Base-by-base conservation (phyloP, 2,329 filamentous ascomycete genomes). In the Penicillium sp. region DNA sequence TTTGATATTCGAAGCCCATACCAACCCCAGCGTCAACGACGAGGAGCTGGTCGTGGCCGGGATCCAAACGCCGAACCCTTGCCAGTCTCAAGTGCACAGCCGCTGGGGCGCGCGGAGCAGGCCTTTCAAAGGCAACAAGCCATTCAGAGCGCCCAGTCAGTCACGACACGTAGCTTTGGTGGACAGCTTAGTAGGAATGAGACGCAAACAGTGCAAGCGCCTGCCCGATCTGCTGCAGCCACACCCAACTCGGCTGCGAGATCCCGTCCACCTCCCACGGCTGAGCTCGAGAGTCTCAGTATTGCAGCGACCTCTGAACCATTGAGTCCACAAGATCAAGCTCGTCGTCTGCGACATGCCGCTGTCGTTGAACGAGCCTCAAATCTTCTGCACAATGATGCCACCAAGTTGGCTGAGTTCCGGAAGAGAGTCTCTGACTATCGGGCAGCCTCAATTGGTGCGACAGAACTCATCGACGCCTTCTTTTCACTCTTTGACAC, bases 71-170 rank as follows among this genome's bases (percentile, higher is more conserved):
- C 86, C 0, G 90, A 96, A 56, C 78, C 86, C 18, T 70, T 91
- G 25, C 86, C 89, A 4, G 74, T 80, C 5, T 87, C 86, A 29
- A 88, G 86, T 46, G 85, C 87, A 1, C 88, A 93, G 56, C 84
- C 89, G 1, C 67, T 96, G 63, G 81, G 87, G 42, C 77, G 93
- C 63, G 93, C 94, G 54, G 89, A 97, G 68, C 73, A 95, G 45
- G 91, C 93, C 2, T 95, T 89, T 66, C 91, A 97, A 63, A 79
- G 93, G 43, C 89, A 95, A 62, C 83, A 95, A 76, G 90, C 90
- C 36, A 89, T 97, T 43, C 90, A 95, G 59, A 90, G 84, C 43
- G 85, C 89, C 1, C 89, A 94, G 62, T 88, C 89, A 0, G 79
- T 88, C 0, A 82, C 87, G 0, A 84, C 81, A 39, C 81, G 90